These are phyloP conservation scores for Talaromyces sp. DNA, from an alignment of 2,329 filamentous ascomycete genomes.

Conservation along the genomic window DNA sequence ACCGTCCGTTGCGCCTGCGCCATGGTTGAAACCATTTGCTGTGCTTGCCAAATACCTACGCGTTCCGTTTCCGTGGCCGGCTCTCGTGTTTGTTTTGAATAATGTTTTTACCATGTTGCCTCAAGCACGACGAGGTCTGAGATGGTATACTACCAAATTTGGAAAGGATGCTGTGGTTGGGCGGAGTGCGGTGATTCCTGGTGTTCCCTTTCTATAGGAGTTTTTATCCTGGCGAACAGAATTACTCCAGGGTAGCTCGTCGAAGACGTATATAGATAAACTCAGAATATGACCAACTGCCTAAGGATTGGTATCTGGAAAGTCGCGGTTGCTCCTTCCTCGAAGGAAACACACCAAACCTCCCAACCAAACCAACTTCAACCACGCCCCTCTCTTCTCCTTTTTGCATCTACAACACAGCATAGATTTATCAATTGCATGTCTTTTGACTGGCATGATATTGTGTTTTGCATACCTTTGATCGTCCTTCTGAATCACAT, in stretches of 20 bases:
- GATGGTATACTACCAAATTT: slow-evolving; percentile 88
- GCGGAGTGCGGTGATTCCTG: slow-evolving; percentile 71
- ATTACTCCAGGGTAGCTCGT: not conserved
- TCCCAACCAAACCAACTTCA: not conserved
- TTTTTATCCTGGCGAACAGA: not conserved
- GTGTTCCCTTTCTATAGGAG: slow-evolving; percentile 42
- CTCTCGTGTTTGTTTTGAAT: slow-evolving; percentile 78
- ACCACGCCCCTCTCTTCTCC: slow-evolving; percentile 32
- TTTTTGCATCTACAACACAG: slow-evolving; percentile 25
- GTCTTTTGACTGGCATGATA: slow-evolving; percentile 45
- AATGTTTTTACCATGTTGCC: slow-evolving; percentile 89
- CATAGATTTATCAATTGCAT: slow-evolving; percentile 28
- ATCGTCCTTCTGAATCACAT: slow-evolving; percentile 36
- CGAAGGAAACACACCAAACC: not conserved
- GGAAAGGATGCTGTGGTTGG: slow-evolving; percentile 75
- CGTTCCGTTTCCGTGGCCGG: slow-evolving; percentile 65
- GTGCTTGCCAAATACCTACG: slow-evolving; percentile 28
- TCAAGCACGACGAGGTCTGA: slow-evolving; percentile 72
- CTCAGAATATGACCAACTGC: not conserved
- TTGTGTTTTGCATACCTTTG: slow-evolving; percentile 63
- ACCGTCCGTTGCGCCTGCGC: slow-evolving; percentile 32
- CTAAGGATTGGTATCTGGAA: not conserved
- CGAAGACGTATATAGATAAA: not conserved
- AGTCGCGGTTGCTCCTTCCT: not conserved
- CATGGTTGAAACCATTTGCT: slow-evolving; percentile 38